These are phyloP conservation scores for Candida stauntonica DNA, from an alignment of 805 yeast species.

Conservation along the genomic window DNA sequence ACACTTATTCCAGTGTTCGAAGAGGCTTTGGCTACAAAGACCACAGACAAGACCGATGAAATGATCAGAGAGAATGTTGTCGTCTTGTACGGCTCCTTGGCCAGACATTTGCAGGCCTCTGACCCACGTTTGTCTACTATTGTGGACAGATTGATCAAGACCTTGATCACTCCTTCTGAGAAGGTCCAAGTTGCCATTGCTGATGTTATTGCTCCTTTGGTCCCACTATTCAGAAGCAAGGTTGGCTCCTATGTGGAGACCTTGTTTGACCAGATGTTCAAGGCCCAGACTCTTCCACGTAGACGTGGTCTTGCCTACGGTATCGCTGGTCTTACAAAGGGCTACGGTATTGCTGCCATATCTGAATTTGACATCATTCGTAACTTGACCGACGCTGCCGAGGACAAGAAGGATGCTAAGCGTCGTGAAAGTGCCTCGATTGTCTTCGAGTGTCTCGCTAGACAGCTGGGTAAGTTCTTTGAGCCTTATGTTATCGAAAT, in stretches of 20 bases:
- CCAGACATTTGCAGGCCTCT: constrained; percentile 66
- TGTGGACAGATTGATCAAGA: constrained; percentile 62
- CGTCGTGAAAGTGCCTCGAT: constrained; percentile 85
- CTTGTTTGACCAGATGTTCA: constrained; percentile 57
- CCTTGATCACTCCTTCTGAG: constrained; percentile 84
- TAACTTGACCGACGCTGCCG: constrained; percentile 74
- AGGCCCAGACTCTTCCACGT: constrained; percentile 38
- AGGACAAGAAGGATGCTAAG: constrained; percentile 70
- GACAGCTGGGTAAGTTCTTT: constrained; percentile 66
- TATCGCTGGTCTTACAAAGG: constrained; percentile 87
- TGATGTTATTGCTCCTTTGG: constrained; percentile 81
- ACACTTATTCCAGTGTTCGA: constrained; percentile 79
- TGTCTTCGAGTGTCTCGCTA: constrained; percentile 81
- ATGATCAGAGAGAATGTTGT: constrained; percentile 73
- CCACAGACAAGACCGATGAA: constrained; percentile 50
- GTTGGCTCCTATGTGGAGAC: constrained; percentile 52
- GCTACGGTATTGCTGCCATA: constrained; percentile 77
- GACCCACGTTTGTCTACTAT: constrained; percentile 67
- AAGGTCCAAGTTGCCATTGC: constrained; percentile 87
- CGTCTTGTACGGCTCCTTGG: constrained; percentile 86
- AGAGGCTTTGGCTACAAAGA: constrained; percentile 46
- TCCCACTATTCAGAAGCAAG: constrained; percentile 46
- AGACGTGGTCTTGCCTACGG: constrained; percentile 97
- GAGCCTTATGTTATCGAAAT: constrained; percentile 94
- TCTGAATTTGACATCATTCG: constrained; percentile 75